A percentile compares a stretch with the other conserved stretches of the same genome.
phyloP scores from a whole-genome alignment of 352 stramenopile species.

The Phytophthora syringae region DNA sequence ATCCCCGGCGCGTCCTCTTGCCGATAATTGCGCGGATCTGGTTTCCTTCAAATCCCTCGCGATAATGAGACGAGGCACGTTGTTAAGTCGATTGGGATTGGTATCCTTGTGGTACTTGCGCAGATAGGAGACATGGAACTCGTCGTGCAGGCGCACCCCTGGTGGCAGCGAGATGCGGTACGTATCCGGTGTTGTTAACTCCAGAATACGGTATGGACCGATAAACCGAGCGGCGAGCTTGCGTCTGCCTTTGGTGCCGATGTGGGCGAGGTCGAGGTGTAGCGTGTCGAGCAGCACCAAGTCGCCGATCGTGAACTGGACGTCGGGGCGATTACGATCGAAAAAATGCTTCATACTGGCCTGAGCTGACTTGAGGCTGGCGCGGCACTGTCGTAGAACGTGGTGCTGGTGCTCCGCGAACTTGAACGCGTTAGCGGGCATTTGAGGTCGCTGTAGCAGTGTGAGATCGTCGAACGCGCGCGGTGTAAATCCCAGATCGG shows the following conservation, averaged over 20 bases:
- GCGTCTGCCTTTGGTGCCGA: neutral
- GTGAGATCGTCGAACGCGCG: neutral
- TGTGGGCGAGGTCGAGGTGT: slow-evolving; percentile 5
- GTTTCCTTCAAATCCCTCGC: too few relatives aligned
- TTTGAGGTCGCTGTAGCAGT: too few relatives aligned
- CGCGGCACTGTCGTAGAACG: neutral
- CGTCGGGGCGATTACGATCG: neutral
- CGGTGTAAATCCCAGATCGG: slow-evolving; percentile 7
- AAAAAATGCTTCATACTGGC: neutral
- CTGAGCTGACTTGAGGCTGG: neutral
- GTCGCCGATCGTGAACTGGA: neutral
- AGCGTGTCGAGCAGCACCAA: neutral
- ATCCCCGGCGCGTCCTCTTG: too few relatives aligned
- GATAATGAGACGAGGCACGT: too few relatives aligned
- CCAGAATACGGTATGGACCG: slow-evolving; percentile 1
- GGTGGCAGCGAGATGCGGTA: slow-evolving; percentile 1
- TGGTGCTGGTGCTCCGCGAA: neutral
- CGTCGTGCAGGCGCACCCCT: slow-evolving; percentile 2
- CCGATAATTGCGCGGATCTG: too few relatives aligned
- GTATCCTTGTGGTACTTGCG: too few relatives aligned
- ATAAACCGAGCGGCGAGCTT: slow-evolving; percentile 11
- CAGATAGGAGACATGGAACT: slow-evolving; percentile 7
- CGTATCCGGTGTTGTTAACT: neutral
- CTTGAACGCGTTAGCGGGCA: too few relatives aligned
- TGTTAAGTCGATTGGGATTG: too few relatives aligned